Percentiles rank a stretch among this genome's conserved stretches.
phyloP scores from a whole-genome alignment of 768 basidiomycete species.

The Austroboletus festivus region DNA sequence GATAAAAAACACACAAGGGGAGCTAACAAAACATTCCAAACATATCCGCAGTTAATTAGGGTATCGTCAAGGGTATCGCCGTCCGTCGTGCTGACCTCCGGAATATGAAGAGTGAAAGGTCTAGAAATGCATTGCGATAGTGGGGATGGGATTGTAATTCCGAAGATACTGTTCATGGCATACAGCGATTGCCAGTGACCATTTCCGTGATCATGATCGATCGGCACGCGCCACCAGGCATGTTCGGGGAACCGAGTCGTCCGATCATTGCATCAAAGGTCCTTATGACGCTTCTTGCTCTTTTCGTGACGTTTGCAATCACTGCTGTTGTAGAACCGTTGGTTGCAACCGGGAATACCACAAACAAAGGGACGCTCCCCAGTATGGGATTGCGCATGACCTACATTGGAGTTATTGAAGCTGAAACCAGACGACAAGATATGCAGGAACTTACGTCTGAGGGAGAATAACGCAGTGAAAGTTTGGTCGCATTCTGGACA shows the following conservation, averaged over 20 bases:
- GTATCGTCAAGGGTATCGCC: constrained; percentile 25
- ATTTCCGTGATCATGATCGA: constrained; percentile 20
- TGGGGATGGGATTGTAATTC: constrained; percentile 8
- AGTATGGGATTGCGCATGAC: constrained; percentile 29
- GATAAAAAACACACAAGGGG: not conserved
- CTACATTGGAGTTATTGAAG: constrained; percentile 15
- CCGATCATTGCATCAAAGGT: constrained; percentile 14
- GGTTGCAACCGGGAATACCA: constrained; percentile 23
- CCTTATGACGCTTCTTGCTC: constrained; percentile 32
- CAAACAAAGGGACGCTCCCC: constrained; percentile 27
- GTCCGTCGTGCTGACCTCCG: constrained; percentile 1
- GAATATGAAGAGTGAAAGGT: not conserved
- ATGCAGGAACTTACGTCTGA: constrained; percentile 26
- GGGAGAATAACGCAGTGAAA: constrained; percentile 31
- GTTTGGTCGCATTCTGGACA: constrained; percentile 24
- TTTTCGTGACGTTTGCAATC: constrained; percentile 35
- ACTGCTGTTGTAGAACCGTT: constrained; percentile 31
- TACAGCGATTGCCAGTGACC: not conserved
- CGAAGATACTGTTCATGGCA: constrained; percentile 1
- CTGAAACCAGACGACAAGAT: too few relatives aligned
- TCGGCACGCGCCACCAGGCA: constrained; percentile 15
- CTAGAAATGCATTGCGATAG: constrained; percentile 7
- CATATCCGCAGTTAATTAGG: constrained; percentile 6
- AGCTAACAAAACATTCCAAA: constrained; percentile 12
- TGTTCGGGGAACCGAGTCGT: not conserved